Percentiles rank a stretch among this genome's conserved stretches.
Conservation (phyloP, 768 basidiomycete genomes). For the Lentinula lateritia region DNA sequence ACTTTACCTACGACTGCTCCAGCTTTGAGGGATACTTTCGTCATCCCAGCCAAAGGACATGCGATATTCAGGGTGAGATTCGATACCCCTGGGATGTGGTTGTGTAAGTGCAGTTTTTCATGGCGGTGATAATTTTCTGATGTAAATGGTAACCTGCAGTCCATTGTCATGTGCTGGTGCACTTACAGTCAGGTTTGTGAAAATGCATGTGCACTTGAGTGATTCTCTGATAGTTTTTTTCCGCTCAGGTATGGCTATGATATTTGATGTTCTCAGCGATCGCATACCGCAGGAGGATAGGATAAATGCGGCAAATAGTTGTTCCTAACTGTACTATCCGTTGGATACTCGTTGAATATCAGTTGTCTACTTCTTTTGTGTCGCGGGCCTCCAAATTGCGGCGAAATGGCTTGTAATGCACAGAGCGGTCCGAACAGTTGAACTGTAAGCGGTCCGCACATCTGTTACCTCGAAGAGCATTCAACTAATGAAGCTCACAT, state of each 20-base stretch:
- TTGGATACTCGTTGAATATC: background rate
- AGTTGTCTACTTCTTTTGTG: background rate
- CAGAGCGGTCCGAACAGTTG: background rate
- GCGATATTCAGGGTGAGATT: constrained; percentile 5
- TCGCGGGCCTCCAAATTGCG: background rate
- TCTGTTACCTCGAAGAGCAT: background rate
- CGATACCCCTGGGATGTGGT: constrained; percentile 8
- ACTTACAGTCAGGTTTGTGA: background rate
- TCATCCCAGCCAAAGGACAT: constrained; percentile 8
- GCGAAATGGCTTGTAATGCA: no score
- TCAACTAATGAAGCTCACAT: no score
- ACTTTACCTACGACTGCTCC: constrained; percentile 3
- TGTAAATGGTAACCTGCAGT: background rate
- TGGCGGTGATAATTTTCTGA: background rate
- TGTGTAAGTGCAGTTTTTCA: constrained; percentile 4
- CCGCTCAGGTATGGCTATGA: constrained; percentile 5
- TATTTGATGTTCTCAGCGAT: constrained; percentile 6
- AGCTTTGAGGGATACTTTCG: constrained; percentile 8
- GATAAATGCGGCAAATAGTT: background rate
- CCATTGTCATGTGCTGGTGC: constrained; percentile 5
- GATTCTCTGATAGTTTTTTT: background rate
- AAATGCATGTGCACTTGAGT: background rate
- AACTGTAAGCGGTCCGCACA: background rate
- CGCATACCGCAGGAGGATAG: background rate
- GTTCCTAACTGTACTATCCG: background rate